Evolutionary conservation across 805 yeast genomes (phyloP).

Genomic region (Yarrowia sp.): DNA sequence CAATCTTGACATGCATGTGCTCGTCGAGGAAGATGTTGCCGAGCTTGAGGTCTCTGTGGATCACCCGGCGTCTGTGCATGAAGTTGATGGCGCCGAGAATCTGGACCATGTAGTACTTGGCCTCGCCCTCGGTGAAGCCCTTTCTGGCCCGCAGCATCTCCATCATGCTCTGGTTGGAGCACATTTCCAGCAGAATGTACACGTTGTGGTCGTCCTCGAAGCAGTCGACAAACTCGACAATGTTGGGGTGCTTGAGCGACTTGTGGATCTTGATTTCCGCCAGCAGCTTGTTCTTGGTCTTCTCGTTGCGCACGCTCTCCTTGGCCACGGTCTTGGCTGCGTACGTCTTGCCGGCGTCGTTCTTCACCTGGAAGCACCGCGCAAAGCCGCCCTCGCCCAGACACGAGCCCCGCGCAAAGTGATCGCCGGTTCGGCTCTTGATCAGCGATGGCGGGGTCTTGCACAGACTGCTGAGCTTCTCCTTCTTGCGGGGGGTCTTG

Average conservation of each 20-base stretch:
- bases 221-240: conserved; percentile 92
- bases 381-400: conserved; percentile 99
- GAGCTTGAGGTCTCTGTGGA: conserved; percentile 92
- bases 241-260: conserved; percentile 80
- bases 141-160: conserved; percentile 84
- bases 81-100: conserved; percentile 91
- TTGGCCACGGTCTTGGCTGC: conserved; percentile 99
- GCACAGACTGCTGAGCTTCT: conserved; percentile 84
- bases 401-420: conserved; percentile 84
- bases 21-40: conserved; percentile 96
- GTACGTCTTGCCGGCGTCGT: conserved; percentile 76
- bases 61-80: conserved; percentile 86
- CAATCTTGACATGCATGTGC: conserved; percentile 89
- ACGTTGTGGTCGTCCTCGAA: conserved; percentile 96
- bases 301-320: conserved; percentile 84
- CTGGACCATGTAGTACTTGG: conserved; percentile 84
- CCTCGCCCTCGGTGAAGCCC: conserved; percentile 86
- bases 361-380: conserved; percentile 94
- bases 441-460: conserved; percentile 96
- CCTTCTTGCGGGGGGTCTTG: conserved; percentile 54
- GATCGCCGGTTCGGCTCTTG: conserved; percentile 80
- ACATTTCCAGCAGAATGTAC: conserved; percentile 87
- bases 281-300: conserved; percentile 72
- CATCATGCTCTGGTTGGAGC: conserved; percentile 93
- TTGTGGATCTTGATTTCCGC: conserved; percentile 96